Conservation (phyloP, 192 early-diverging fungal genomes). For the Rhizophagus clarus region DNA sequence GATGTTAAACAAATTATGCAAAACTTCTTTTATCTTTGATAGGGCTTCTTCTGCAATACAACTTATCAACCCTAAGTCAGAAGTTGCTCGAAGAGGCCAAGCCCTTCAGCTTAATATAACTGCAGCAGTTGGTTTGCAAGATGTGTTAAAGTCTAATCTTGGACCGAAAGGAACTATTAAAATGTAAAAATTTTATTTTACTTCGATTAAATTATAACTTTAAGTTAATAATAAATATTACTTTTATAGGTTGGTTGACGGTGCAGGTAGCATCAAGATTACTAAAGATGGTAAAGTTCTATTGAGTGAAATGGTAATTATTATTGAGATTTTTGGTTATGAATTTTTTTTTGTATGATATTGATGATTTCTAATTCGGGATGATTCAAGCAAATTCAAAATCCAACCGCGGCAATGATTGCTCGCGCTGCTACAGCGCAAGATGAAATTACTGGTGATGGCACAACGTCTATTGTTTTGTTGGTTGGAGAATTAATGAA, state of each 20-base stretch:
- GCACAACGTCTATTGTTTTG: conserved; percentile 96
- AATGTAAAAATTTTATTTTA: conserved; percentile 58
- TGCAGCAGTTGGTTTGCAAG: conserved; percentile 93
- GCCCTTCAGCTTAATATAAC: conserved; percentile 96
- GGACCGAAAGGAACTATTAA: conserved; percentile 99
- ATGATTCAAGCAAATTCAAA: conserved; percentile 88
- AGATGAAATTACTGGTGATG: conserved; percentile 99
- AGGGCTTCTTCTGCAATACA: conserved; percentile 77
- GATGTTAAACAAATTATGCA: background rate
- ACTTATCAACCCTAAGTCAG: conserved; percentile 96
- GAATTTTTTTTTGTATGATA: conserved; percentile 21
- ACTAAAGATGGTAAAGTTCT: conserved; percentile 99
- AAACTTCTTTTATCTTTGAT: background rate
- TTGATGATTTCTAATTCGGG: background rate
- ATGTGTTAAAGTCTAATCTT: conserved; percentile 94
- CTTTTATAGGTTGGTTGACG: conserved; percentile 79
- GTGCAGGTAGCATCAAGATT: conserved; percentile 92
- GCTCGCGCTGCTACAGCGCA: conserved; percentile 98
- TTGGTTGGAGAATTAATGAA: conserved; percentile 97
- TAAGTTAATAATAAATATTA: background rate
- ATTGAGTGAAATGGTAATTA: conserved; percentile 91
- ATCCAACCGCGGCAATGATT: conserved; percentile 99
- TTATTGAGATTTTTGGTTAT: background rate
- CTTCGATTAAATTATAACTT: background rate
- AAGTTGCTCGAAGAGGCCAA: conserved; percentile 97